Percentiles rank a stretch among this genome's conserved stretches.
Evolutionary conservation across 106 monocot species (phyloP).

Genomic region (Dendrobium officinale): DNA sequence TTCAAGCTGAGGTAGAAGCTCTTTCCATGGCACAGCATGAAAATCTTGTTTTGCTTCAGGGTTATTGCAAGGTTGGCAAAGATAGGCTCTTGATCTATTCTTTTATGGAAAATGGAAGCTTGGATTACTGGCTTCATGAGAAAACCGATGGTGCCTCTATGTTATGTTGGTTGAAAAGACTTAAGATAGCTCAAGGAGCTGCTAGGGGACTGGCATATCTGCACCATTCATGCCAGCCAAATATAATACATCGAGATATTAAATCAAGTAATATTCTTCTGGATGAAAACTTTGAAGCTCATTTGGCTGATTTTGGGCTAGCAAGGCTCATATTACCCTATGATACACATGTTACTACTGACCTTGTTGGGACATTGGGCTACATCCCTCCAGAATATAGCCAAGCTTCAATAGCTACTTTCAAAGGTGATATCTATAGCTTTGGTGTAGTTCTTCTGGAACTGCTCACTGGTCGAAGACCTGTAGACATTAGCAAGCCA

Average conservation of each 20-base stretch:
- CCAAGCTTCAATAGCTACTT: conserved; percentile 24
- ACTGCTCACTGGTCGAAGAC: conserved; percentile 17
- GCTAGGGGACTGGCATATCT: conserved; percentile 20
- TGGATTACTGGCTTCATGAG: conserved; percentile 31
- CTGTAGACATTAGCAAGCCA: conserved; percentile 23
- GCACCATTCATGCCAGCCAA: conserved; percentile 18
- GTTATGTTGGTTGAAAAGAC: conserved; percentile 13
- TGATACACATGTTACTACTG: conserved; percentile 18
- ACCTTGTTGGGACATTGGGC: conserved; percentile 24
- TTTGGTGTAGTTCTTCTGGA: conserved; percentile 26
- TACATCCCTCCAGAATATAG: conserved; percentile 27
- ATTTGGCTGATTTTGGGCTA: conserved; percentile 25
- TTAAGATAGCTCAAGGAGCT: conserved; percentile 21
- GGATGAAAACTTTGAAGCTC: conserved; percentile 19
- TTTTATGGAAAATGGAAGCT: conserved; percentile 26
- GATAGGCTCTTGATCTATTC: conserved; percentile 21
- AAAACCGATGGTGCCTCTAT: conserved; percentile 8
- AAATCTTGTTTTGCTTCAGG: conserved; percentile 23
- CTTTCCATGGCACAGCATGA: conserved; percentile 20
- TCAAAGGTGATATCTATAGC: conserved; percentile 23
- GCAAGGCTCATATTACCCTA: conserved; percentile 22
- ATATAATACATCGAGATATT: conserved; percentile 21
- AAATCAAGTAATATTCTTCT: conserved; percentile 27
- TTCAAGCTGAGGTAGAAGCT: conserved; percentile 23
- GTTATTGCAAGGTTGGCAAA: conserved; percentile 18